Evolutionary conservation across 2,329 filamentous ascomycete genomes (phyloP), one percentile per base, ranked within the genome.

Genomic region (Calonectria honghensis): DNA sequence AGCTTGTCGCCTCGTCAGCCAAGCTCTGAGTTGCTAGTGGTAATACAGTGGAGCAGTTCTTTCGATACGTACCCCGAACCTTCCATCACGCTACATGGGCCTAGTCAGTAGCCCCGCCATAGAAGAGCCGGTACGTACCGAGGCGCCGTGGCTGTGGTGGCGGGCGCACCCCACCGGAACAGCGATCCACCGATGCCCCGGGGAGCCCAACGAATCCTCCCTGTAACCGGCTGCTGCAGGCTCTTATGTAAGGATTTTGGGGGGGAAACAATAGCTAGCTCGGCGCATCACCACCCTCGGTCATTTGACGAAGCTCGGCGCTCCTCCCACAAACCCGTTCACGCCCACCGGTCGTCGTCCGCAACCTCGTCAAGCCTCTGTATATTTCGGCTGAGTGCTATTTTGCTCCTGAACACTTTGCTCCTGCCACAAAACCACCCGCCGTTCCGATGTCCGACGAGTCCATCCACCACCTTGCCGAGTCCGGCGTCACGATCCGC

Each of bases 401-500:
- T 29, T 31, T 48, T 29, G 20, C 16, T 14, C 16, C 32, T 9
- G 24, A 35, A 41, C 18, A 35, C 14, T 29, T 39, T 20, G n/a
- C 69, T 11, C 52, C 63, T 37, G 13, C n/a, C 45, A 32, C 52
- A 20, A 20, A 35, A 29, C 24, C 57, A 7, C 35, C 41, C 37
- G 6, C 37, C 13, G 37, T 27, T 37, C 24, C 57, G 35, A 63
- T 63, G 57, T 88, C 88, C 77, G 87, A 92, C 73, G 88, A 87
- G 52, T 74, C 81, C 31, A 78, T 81, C 41, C 88, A 91, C 80
- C 89, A 90, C 78, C 90, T 96, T 82, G 89, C 93, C 84, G 92
- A 93, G 84, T 95, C 93, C 72, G 91, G 92, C 85, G 89, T 95
- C 82, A 96, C 94, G 68, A 94, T 96, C 82, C 93, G 90, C 79